A percentile compares a stretch with the other conserved stretches of the same genome.
Evolutionary conservation across 345 rosid genomes (phyloP).

Genomic region (Acer yangbiense): DNA sequence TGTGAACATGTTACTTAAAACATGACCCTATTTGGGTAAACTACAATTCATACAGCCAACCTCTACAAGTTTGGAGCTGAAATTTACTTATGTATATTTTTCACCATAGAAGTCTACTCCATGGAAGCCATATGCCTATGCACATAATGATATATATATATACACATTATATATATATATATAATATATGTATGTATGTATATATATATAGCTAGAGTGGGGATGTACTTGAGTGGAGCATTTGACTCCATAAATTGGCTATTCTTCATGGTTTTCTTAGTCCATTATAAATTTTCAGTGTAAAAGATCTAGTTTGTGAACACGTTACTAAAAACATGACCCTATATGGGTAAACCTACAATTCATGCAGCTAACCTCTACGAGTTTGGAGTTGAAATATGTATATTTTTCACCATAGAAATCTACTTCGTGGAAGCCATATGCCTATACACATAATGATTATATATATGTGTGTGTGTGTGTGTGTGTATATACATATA

Average conservation of each 20-base stretch:
- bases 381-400: not conserved
- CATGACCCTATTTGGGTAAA: not conserved
- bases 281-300: not conserved
- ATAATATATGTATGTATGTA: too few relatives aligned
- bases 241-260: not conserved
- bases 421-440: too few relatives aligned
- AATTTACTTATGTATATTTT: not conserved
- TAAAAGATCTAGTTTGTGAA: not conserved
- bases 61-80: not conserved
- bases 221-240: not conserved
- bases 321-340: not conserved
- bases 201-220: not conserved
- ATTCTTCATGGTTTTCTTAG: not conserved
- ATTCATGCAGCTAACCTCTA: not conserved
- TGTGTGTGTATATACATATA: too few relatives aligned
- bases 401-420: not conserved
- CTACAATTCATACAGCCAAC: not conserved
- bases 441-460: too few relatives aligned
- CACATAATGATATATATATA: not conserved
- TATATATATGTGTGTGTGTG: too few relatives aligned
- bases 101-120: not conserved
- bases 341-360: not conserved
- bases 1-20: not conserved
- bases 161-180: too few relatives aligned
- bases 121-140: not conserved